Evolutionary conservation across 2,329 filamentous ascomycete genomes (phyloP), one percentile per base, ranked within the genome.

Genomic region (Hypocrella siamensis): DNA sequence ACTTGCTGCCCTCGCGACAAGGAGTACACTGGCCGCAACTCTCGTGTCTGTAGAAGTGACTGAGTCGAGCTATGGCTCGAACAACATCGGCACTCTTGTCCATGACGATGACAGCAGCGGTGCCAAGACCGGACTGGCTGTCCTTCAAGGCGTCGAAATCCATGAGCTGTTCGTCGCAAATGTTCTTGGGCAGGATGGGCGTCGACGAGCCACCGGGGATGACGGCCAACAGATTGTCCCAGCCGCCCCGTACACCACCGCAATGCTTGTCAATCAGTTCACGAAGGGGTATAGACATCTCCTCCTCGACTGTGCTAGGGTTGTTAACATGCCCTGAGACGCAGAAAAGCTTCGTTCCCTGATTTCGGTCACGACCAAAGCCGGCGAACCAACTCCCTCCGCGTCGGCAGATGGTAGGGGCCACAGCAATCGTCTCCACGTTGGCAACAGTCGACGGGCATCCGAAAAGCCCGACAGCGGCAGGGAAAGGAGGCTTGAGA

Each of bases 311-410:
- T 1, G 90, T 96, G 57, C 75, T 84, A 33, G 90, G 90, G 66
- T 96, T 92, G 71, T 98, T 98, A 64, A 98, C 90, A 57, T 96
- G 84, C 18, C 90, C 90, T 33, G 88, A 96, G 54, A 98, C 96
- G 58, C 86, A 94, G 67, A 80, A 98, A 26, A 98, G 79, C 69
- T 98, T 98, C 42, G 90, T 98, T 48, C 90, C 90, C 47, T 84
- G 72, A 63, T 98, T 98, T 43, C 90, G 79, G 65, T 96, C 88
- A 45, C 90, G 85, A 32, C 90, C 90, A 52, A 98, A 96, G 32
- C 73, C 63, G 41, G 82, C 83, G 54, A 98, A 98, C 90, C 90
- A 98, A 60, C 56, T 78, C 40, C 76, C 83, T 48, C 90, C 90
- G 54, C 90, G 79, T 47, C 90, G 79, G 63, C 83, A 85, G 47